These are phyloP conservation scores for Diplodia scrobiculata DNA, from an alignment of 2,329 filamentous ascomycete species.

Conservation along the genomic window DNA sequence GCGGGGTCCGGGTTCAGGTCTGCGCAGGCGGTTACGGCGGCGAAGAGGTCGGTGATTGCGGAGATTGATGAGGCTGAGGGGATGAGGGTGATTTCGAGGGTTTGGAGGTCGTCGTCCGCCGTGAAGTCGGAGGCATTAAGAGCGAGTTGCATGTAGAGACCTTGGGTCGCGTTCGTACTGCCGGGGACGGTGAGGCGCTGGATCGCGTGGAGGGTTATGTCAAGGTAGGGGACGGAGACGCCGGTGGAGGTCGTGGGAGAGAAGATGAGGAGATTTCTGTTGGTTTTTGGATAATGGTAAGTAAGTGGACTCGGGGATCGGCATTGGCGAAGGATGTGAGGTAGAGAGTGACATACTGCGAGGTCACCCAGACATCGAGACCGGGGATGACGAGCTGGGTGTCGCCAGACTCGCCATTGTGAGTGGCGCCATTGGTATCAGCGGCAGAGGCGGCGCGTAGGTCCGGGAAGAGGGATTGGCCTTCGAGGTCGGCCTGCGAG, in stretches of 20 bases:
- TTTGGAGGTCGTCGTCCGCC: constrained; percentile 65
- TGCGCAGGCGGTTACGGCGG: constrained; percentile 72
- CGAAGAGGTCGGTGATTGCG: constrained; percentile 59
- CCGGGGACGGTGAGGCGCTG: constrained; percentile 55
- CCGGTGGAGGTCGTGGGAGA: constrained; percentile 61
- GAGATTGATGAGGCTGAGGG: constrained; percentile 48
- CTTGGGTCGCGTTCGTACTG: constrained; percentile 29
- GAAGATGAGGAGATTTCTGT: constrained; percentile 65
- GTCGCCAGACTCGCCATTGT: constrained; percentile 33
- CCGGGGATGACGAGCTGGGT: constrained; percentile 35
- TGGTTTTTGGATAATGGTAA: background rate
- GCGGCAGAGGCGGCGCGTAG: background rate
- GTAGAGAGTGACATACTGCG: constrained; percentile 40
- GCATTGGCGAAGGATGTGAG: background rate
- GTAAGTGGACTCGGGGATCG: constrained; percentile 29
- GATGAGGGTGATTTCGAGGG: constrained; percentile 68
- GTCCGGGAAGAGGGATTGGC: constrained; percentile 42
- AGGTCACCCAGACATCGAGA: constrained; percentile 54
- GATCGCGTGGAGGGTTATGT: constrained; percentile 74
- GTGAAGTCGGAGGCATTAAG: constrained; percentile 56
- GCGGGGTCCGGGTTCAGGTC: constrained; percentile 73
- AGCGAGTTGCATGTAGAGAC: constrained; percentile 43
- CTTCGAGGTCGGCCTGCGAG: constrained; percentile 57
- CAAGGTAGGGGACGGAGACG: constrained; percentile 70
- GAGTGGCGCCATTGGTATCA: constrained; percentile 24